Evolutionary conservation across 2,329 filamentous ascomycete species (phyloP).

Genomic region (Penicillium decumbens): DNA sequence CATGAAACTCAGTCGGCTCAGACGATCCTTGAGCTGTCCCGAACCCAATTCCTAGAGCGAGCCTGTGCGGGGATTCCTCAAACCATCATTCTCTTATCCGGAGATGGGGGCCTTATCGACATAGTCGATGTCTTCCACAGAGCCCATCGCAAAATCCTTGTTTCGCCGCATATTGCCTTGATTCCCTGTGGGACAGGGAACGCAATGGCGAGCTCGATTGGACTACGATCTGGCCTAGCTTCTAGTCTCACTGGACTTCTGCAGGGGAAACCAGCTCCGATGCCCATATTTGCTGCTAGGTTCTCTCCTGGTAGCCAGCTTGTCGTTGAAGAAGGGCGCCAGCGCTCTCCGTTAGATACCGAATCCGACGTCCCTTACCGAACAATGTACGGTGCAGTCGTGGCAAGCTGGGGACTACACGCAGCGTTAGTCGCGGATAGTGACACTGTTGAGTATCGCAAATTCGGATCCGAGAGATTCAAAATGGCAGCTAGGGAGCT

Average conservation of each 20-base stretch:
- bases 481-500: slow-evolving; percentile 76
- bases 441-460: slow-evolving; percentile 75
- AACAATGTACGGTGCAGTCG: slow-evolving; percentile 66
- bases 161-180: slow-evolving; percentile 54
- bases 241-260: slow-evolving; percentile 57
- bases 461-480: slow-evolving; percentile 72
- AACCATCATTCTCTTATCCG: slow-evolving; percentile 73
- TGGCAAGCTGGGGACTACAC: slow-evolving; percentile 86
- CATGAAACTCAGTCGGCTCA: slow-evolving; percentile 60
- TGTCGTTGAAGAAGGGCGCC: slow-evolving; percentile 44
- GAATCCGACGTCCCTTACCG: slow-evolving; percentile 28
- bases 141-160: slow-evolving; percentile 21
- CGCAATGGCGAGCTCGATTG: slow-evolving; percentile 42
- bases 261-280: slow-evolving; percentile 48
- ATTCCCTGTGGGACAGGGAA: slow-evolving; percentile 52
- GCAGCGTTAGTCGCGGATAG: slow-evolving; percentile 85
- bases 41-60: slow-evolving; percentile 43
- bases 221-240: slow-evolving; percentile 26
- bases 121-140: slow-evolving; percentile 63
- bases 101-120: slow-evolving; percentile 82
- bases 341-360: slow-evolving; percentile 31
- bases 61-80: slow-evolving; percentile 49
- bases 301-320: slow-evolving; percentile 57
- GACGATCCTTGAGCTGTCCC: slow-evolving; percentile 62
- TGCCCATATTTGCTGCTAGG: slow-evolving; percentile 60